Conservation (phyloP, 371 early-diverging fungal genomes). For the Mucor ambiguus region DNA sequence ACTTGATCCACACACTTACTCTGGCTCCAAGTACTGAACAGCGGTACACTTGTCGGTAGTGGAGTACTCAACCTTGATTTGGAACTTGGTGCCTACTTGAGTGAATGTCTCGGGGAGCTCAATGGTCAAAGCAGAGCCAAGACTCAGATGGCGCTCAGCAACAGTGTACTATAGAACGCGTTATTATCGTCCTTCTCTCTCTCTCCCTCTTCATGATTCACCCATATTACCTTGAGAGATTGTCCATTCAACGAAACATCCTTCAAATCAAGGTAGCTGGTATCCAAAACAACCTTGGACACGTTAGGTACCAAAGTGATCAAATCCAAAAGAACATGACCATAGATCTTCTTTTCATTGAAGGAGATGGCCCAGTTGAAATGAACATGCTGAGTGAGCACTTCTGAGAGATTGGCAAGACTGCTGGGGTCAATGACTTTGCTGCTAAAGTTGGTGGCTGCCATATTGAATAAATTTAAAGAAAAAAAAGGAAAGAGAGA, state of each 20-base stretch:
- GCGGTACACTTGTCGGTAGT: slow-evolving; percentile 87
- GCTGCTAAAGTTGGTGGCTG: background rate
- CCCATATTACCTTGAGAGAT: slow-evolving; percentile 44
- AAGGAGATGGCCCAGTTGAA: slow-evolving; percentile 82
- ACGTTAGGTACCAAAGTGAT: slow-evolving; percentile 53
- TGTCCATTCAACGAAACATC: slow-evolving; percentile 49
- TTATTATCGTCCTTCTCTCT: background rate
- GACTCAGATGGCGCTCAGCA: slow-evolving; percentile 60
- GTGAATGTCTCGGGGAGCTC: slow-evolving; percentile 50
- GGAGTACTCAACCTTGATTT: slow-evolving; percentile 71
- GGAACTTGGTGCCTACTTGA: slow-evolving; percentile 44
- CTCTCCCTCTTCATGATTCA: background rate
- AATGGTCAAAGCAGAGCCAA: slow-evolving; percentile 80
- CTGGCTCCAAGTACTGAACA: slow-evolving; percentile 89
- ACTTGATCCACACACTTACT: slow-evolving; percentile 40
- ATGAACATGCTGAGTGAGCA: slow-evolving; percentile 74
- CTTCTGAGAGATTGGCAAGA: slow-evolving; percentile 78
- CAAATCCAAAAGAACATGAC: slow-evolving; percentile 66
- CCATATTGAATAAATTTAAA: background rate
- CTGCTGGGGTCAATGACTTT: slow-evolving; percentile 77
- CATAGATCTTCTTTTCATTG: slow-evolving; percentile 65
- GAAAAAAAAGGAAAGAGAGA: background rate
- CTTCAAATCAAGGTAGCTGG: slow-evolving; percentile 65
- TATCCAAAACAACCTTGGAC: slow-evolving; percentile 76
- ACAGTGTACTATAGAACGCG: slow-evolving; percentile 51